Evolutionary conservation across 1,139 yeast species (phyloP).

Genomic region (Blastobotrys petasosporus): DNA sequence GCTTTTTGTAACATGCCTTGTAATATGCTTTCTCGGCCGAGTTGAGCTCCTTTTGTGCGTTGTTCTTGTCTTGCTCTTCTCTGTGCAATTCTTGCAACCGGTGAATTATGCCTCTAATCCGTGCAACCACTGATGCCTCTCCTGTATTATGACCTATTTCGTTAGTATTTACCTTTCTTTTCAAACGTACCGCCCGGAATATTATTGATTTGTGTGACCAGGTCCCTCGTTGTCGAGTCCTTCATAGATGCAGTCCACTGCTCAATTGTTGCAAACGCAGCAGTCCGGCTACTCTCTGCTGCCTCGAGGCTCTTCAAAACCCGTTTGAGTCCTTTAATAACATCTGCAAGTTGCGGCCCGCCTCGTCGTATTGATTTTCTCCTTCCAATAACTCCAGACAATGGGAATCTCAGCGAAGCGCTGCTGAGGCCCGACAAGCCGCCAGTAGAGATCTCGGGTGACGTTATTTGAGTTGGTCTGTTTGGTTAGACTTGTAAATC

Average conservation of each 20-base stretch:
- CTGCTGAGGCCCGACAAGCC: slow-evolving; percentile 11
- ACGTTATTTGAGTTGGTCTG: slow-evolving; percentile 6
- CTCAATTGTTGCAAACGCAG: slow-evolving; percentile 13
- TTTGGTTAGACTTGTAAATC: neutral
- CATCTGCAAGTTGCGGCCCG: slow-evolving; percentile 11
- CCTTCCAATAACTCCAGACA: slow-evolving; percentile 3
- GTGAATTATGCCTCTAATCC: slow-evolving; percentile 13
- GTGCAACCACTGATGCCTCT: slow-evolving; percentile 14
- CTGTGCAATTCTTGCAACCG: slow-evolving; percentile 17
- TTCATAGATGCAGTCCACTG: slow-evolving; percentile 16
- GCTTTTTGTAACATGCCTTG: slow-evolving; percentile 21
- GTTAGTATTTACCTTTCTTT: neutral
- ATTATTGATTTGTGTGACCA: slow-evolving; percentile 12
- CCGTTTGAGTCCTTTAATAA: slow-evolving; percentile 15
- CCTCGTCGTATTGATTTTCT: neutral
- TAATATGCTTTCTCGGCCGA: slow-evolving; percentile 20
- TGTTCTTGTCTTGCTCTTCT: slow-evolving; percentile 18
- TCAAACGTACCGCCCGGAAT: slow-evolving; percentile 2
- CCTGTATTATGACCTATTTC: slow-evolving; percentile 11
- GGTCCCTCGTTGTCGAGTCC: slow-evolving; percentile 12
- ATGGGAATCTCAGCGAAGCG: slow-evolving; percentile 7
- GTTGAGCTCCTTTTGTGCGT: slow-evolving; percentile 13
- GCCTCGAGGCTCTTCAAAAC: slow-evolving; percentile 16
- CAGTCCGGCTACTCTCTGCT: slow-evolving; percentile 13
- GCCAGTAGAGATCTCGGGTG: slow-evolving; percentile 9